Conservation (phyloP, 345 rosid species). For the Lepidium africanum region DNA sequence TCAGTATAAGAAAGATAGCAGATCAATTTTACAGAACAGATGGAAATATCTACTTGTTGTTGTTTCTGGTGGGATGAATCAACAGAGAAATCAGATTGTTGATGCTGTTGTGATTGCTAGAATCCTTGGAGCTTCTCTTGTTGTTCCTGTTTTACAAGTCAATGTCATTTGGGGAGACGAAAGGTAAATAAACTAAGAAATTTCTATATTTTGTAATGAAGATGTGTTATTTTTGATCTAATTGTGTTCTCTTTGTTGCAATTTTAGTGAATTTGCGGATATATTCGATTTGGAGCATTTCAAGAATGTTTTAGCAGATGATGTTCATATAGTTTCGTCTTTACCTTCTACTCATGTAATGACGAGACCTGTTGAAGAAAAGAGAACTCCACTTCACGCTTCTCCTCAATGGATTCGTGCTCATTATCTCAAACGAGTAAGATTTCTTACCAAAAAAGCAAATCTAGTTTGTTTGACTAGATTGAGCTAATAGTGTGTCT, state of each 20-base stretch:
- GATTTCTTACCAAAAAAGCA: neutral
- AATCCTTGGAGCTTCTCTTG: slow-evolving; percentile 92
- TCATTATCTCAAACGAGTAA: slow-evolving; percentile 80
- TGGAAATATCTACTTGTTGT: slow-evolving; percentile 80
- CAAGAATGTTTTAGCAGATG: slow-evolving; percentile 72
- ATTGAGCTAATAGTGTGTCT: neutral
- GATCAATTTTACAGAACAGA: slow-evolving; percentile 41
- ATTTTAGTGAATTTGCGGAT: slow-evolving; percentile 80
- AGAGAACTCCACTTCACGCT: slow-evolving; percentile 75
- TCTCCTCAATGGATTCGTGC: slow-evolving; percentile 97
- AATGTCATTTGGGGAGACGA: slow-evolving; percentile 99
- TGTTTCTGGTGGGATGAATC: slow-evolving; percentile 94
- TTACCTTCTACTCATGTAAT: slow-evolving; percentile 89
- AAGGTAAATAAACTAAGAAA: slow-evolving; percentile 43
- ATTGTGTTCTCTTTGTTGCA: slow-evolving; percentile 5
- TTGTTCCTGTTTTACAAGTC: slow-evolving; percentile 92
- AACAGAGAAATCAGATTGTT: slow-evolving; percentile 97
- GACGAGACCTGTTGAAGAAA: slow-evolving; percentile 95
- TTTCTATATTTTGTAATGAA: neutral
- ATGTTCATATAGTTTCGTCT: slow-evolving; percentile 83
- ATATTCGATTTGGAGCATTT: slow-evolving; percentile 95
- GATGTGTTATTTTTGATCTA: neutral
- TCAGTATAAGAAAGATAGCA: slow-evolving; percentile 51
- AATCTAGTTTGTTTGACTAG: neutral
- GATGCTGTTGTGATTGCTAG: slow-evolving; percentile 97